Conservation (phyloP, 2,329 filamentous ascomycete species). For the Penicillium carneum region DNA sequence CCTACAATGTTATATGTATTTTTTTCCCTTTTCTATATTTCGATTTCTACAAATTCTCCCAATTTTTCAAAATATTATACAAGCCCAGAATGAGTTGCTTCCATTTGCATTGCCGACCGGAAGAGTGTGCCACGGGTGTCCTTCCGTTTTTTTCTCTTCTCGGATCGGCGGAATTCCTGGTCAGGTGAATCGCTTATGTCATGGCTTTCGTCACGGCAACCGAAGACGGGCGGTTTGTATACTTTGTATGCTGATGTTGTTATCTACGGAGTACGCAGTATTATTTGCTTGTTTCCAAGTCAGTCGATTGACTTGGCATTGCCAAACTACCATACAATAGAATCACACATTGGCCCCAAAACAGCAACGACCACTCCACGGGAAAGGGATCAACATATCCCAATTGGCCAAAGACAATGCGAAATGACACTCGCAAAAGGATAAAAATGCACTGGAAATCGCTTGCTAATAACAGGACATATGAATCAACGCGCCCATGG, state of each 20-base stretch:
- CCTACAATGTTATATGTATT: neutral
- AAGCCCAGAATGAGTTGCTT: conserved; percentile 1
- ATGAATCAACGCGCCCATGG: neutral
- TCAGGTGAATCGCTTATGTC: conserved; percentile 44
- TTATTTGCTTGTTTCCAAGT: neutral
- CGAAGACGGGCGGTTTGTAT: conserved; percentile 5
- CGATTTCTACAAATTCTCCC: neutral
- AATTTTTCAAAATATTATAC: neutral
- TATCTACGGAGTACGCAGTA: neutral
- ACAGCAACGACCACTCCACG: neutral
- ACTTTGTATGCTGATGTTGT: neutral
- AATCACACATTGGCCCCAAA: neutral
- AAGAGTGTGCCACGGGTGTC: conserved; percentile 30
- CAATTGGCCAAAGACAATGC: neutral
- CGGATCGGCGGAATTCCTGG: conserved; percentile 48
- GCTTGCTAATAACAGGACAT: conserved; percentile 17
- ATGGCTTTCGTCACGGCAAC: conserved; percentile 48
- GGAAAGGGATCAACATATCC: neutral
- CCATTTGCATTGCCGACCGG: conserved; percentile 16
- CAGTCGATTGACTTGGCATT: neutral
- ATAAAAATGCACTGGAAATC: neutral
- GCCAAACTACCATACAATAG: neutral
- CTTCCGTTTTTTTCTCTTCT: conserved; percentile 46
- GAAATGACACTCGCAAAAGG: neutral
- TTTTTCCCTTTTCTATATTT: neutral